These are phyloP conservation scores for Colletotrichum limetticola DNA, from an alignment of 2,329 filamentous ascomycete species.

Conservation along the genomic window DNA sequence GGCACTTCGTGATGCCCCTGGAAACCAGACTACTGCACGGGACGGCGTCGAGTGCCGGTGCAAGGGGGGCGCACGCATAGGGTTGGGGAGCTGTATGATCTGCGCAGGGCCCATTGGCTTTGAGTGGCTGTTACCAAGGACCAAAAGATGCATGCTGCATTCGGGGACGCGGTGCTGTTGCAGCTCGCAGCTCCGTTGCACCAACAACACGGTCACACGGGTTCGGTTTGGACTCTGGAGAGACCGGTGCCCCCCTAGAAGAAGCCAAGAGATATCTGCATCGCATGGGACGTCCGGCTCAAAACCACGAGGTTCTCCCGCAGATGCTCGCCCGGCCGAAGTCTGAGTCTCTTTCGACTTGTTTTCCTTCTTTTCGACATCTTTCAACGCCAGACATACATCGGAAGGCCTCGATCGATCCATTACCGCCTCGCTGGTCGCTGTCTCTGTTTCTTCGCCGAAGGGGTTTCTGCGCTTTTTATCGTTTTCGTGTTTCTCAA, in stretches of 20 bases:
- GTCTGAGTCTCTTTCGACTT: background rate
- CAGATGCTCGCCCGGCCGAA: no score
- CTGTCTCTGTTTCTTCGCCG: background rate
- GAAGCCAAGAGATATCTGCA: constrained; percentile 14
- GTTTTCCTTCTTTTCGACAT: background rate
- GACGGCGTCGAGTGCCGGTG: constrained; percentile 12
- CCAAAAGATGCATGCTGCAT: background rate
- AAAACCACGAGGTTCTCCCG: constrained; percentile 8
- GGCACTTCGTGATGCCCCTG: background rate
- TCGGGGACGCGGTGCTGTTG: background rate
- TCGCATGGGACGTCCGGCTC: background rate
- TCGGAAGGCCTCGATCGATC: background rate
- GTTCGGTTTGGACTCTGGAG: background rate
- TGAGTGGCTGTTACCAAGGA: background rate
- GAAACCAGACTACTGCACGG: constrained; percentile 21
- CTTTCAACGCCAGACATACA: background rate
- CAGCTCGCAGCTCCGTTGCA: constrained; percentile 6
- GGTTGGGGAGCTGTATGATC: constrained; percentile 15
- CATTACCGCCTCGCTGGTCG: background rate
- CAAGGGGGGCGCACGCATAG: background rate
- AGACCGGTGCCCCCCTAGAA: background rate
- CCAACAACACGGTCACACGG: background rate
- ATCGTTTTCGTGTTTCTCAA: background rate
- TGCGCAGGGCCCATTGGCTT: constrained; percentile 19
- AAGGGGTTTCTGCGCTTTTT: background rate